Percentiles rank a stretch among this genome's conserved stretches.
Conservation (phyloP, 2,329 filamentous ascomycete species). For the Aspergillus carbonarius region DNA sequence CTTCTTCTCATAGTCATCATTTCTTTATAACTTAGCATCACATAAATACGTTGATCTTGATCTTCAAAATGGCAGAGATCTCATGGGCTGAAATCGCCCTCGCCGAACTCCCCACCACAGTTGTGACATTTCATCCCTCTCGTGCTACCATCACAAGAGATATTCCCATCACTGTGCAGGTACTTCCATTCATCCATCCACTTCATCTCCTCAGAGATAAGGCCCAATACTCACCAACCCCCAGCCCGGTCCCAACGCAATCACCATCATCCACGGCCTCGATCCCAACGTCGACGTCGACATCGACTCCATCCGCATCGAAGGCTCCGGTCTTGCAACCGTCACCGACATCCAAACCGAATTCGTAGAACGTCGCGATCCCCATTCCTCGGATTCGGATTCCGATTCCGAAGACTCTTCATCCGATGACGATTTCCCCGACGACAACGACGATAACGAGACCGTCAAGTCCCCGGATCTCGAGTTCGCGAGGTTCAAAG, state of each 20-base stretch:
- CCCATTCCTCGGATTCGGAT: conserved; percentile 34
- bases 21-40: neutral
- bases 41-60: neutral
- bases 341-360: conserved; percentile 65
- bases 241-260: conserved; percentile 57
- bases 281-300: conserved; percentile 56
- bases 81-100: conserved; percentile 45
- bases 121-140: conserved; percentile 63
- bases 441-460: neutral
- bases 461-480: conserved; percentile 9
- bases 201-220: no score
- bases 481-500: conserved; percentile 25
- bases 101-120: conserved; percentile 58
- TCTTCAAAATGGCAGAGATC: conserved; percentile 16
- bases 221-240: neutral
- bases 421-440: conserved; percentile 4
- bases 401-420: conserved; percentile 2
- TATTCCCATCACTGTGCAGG: conserved; percentile 55
- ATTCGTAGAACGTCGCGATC: conserved; percentile 55
- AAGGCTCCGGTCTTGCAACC: conserved; percentile 57
- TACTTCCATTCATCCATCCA: conserved; percentile 18
- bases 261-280: conserved; percentile 56
- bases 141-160: conserved; percentile 62
- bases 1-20: neutral
- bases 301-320: conserved; percentile 59